These are phyloP conservation scores for Amanita thiersii DNA, from an alignment of 768 basidiomycete species.

Conservation along the genomic window DNA sequence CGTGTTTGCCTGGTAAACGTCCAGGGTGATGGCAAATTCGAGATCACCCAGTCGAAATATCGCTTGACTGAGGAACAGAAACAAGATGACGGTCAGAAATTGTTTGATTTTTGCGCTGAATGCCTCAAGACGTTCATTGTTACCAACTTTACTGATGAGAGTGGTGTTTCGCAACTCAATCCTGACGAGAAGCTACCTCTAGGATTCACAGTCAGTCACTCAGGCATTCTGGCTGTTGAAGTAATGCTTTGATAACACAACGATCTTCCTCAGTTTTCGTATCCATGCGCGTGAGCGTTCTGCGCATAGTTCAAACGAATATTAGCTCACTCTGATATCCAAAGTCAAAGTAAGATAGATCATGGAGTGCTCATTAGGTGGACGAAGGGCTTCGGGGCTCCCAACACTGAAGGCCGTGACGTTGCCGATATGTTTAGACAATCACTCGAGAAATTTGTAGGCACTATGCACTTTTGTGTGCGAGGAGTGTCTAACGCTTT, in stretches of 20 bases:
- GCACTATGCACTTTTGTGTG: conserved; percentile 18
- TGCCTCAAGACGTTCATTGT: conserved; percentile 86
- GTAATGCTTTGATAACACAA: conserved; percentile 9
- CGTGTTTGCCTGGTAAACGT: conserved; percentile 95
- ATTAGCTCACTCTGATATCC: neutral
- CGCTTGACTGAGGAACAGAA: conserved; percentile 97
- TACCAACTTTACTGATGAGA: conserved; percentile 49
- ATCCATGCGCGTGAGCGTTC: conserved; percentile 77
- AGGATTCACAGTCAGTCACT: conserved; percentile 81
- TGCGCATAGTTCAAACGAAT: neutral
- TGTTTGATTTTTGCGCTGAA: conserved; percentile 98
- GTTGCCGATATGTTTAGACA: conserved; percentile 90
- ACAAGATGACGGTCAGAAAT: conserved; percentile 88
- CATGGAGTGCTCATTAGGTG: conserved; percentile 92
- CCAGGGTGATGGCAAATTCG: conserved; percentile 91
- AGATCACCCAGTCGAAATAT: conserved; percentile 97
- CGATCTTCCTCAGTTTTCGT: conserved; percentile 70
- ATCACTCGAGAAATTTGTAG: conserved; percentile 69
- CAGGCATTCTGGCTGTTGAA: conserved; percentile 2
- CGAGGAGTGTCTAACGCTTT: too few relatives aligned
- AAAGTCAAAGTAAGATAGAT: conserved; percentile 88
- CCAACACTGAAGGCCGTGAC: conserved; percentile 87
- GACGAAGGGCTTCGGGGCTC: conserved; percentile 98
- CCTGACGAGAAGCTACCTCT: conserved; percentile 63
- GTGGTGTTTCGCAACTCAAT: conserved; percentile 38